phyloP scores from a whole-genome alignment of 2,329 filamentous ascomycete species.

The Penicillium sp. region DNA sequence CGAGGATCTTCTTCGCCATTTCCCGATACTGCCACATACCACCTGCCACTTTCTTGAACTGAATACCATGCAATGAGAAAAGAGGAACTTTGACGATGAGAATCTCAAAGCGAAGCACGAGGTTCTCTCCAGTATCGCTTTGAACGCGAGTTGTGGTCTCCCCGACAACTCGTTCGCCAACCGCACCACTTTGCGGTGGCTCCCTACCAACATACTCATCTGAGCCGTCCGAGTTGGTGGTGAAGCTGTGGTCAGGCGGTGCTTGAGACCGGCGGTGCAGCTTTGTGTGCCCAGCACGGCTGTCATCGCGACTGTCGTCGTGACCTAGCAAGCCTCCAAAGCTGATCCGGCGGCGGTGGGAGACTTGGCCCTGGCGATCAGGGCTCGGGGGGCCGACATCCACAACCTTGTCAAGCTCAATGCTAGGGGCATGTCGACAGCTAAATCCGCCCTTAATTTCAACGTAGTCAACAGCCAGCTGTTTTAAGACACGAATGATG shows the following conservation, averaged over 20 bases:
- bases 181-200: constrained; percentile 38
- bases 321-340: constrained; percentile 66
- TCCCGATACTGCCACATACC: constrained; percentile 99
- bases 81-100: constrained; percentile 96
- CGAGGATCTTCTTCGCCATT: constrained; percentile 92
- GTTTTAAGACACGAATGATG: constrained; percentile 80
- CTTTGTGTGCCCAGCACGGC: constrained; percentile 44
- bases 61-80: constrained; percentile 86
- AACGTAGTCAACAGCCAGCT: constrained; percentile 81
- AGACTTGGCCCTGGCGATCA: constrained; percentile 42
- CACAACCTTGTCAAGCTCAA: constrained; percentile 69
- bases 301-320: constrained; percentile 62
- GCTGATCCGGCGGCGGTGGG: constrained; percentile 73
- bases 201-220: constrained; percentile 61
- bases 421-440: constrained; percentile 82
- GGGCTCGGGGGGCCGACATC: constrained; percentile 58
- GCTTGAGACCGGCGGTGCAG: constrained; percentile 41
- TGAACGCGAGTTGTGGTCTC: constrained; percentile 91
- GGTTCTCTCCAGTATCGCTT: constrained; percentile 75
- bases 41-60: constrained; percentile 93
- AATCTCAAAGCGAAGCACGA: constrained; percentile 87
- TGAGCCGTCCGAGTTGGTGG: constrained; percentile 80
- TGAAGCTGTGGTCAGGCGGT: constrained; percentile 62
- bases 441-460: constrained; percentile 93
- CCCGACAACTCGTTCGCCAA: constrained; percentile 60